A percentile compares a stretch with the other conserved stretches of the same genome.
These are phyloP conservation scores for Colletotrichum somersetense DNA, from an alignment of 2,329 filamentous ascomycete species.

Conservation along the genomic window DNA sequence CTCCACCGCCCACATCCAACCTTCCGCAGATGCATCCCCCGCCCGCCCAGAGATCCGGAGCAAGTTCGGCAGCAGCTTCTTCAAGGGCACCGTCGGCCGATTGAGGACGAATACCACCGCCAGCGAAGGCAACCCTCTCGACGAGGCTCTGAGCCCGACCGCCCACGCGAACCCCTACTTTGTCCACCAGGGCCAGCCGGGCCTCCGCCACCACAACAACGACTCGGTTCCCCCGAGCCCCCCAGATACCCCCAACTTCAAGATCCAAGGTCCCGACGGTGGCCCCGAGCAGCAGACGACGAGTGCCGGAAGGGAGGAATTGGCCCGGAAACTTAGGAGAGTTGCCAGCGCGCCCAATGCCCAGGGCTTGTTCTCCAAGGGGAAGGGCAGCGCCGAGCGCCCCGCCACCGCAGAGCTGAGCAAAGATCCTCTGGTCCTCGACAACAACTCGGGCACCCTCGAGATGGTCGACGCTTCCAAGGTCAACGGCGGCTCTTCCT, in stretches of 20 bases:
- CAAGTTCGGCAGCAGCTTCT: slow-evolving; percentile 87
- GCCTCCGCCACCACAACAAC: slow-evolving; percentile 93
- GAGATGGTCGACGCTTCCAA: slow-evolving; percentile 59
- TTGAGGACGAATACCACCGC: slow-evolving; percentile 91
- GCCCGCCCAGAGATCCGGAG: slow-evolving; percentile 60
- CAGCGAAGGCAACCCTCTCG: slow-evolving; percentile 91
- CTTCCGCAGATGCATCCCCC: slow-evolving; percentile 58
- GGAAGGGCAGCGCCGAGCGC: slow-evolving; percentile 71
- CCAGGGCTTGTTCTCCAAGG: slow-evolving; percentile 84
- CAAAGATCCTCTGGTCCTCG: slow-evolving; percentile 80
- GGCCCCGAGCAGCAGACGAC: slow-evolving; percentile 75
- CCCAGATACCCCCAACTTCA: slow-evolving; percentile 86
- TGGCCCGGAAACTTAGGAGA: slow-evolving; percentile 90
- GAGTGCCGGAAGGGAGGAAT: slow-evolving; percentile 88
- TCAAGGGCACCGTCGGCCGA: slow-evolving; percentile 85
- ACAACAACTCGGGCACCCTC: slow-evolving; percentile 63
- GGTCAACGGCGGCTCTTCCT: slow-evolving; percentile 50
- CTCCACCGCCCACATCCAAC: slow-evolving; percentile 52
- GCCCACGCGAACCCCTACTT: slow-evolving; percentile 98
- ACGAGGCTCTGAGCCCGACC: slow-evolving; percentile 90
- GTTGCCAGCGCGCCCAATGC: slow-evolving; percentile 98
- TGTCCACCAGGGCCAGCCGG: slow-evolving; percentile 93
- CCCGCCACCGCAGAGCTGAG: slow-evolving; percentile 88
- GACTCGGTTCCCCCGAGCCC: slow-evolving; percentile 93
- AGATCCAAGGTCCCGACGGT: slow-evolving; percentile 76